A percentile compares a stretch with the other conserved stretches of the same genome.
phyloP scores from a whole-genome alignment of 2,329 filamentous ascomycete species.

The Bertia moriformis region DNA sequence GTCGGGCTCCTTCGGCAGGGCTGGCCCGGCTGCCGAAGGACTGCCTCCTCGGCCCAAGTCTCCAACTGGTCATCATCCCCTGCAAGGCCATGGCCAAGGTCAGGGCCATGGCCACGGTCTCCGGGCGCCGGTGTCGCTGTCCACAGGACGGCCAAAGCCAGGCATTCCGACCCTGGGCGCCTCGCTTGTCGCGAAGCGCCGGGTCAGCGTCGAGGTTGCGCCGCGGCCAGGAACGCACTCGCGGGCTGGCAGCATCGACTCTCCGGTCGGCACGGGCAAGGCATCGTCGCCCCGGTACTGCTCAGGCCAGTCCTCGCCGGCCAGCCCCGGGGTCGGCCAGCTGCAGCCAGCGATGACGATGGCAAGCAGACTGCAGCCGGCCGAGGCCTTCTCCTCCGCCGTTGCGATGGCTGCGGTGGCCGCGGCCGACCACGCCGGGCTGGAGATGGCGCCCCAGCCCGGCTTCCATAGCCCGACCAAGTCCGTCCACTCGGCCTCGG shows the following conservation, averaged over 20 bases:
- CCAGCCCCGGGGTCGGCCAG: constrained; percentile 19
- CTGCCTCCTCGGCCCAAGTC: too few species aligned
- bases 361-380: constrained; percentile 38
- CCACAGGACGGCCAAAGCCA: constrained; percentile 6
- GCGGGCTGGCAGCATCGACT: constrained; percentile 19
- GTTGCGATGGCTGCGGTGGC: constrained; percentile 20
- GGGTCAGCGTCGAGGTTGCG: constrained; percentile 24
- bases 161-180: constrained; percentile 16
- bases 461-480: constrained; percentile 40
- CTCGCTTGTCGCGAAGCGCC: constrained; percentile 18
- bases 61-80: neutral
- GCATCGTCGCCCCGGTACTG: constrained; percentile 2
- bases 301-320: constrained; percentile 14
- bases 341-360: constrained; percentile 26
- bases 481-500: constrained; percentile 29
- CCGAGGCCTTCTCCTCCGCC: constrained; percentile 34
- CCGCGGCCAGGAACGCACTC: constrained; percentile 21
- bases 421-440: constrained; percentile 14
- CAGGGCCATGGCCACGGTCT: neutral
- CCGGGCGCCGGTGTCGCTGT: constrained; percentile 14
- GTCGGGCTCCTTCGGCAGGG: too few species aligned
- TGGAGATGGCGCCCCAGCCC: constrained; percentile 16
- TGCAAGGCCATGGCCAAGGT: neutral
- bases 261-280: constrained; percentile 6
- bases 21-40: too few species aligned